Evolutionary conservation across 768 basidiomycete species (phyloP), one percentile per base, ranked within the genome.

Genomic region (Lanmaoa pseudosensibilis): DNA sequence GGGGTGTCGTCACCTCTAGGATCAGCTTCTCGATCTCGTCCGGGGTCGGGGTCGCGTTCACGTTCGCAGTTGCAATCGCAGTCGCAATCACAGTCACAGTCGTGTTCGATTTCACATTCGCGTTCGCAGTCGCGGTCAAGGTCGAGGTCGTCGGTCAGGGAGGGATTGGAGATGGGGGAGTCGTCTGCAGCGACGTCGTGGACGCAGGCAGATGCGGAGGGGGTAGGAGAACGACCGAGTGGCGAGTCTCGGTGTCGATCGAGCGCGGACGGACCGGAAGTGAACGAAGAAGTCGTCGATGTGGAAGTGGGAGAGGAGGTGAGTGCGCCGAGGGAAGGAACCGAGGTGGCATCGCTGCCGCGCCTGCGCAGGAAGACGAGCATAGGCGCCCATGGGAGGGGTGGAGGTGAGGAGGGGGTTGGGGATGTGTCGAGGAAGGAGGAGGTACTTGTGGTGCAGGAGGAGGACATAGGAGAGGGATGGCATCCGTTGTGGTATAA

Each of bases 111-210:
- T 18, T 63, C 55, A 5, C 13, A n/a, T 10, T 52, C 57, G 7
- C 5, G 12, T 21, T 64, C 58, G n/a, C 49, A 9, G 5, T 30
- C 27, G 7, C 44, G 13, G 1, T 64, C 68, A 12, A 39, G 12
- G 1, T 64, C 68, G 15, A 56, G 21, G 33, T 71, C 61, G 30
- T 68, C 65, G 45, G 41, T 50, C 21, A 54, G 55, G 52, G 57
- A 37, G n/a, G 55, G 37, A 18, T 45, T 61, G 39, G 66, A 33
- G 13, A 58, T 56, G 55, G 57, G 46, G 6, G 43, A 53, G 16
- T 71, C 68, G 43, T 73, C 69, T 19, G 40, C 37, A 30, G 66
- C 67, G 41, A 70, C 69, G 39, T 73, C 69, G 50, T 70, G 69
- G 69, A 61, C 58, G 39, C 60, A 56, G 30, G 50, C 40, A 47